Conservation (phyloP, 768 basidiomycete species). For the Termitomyces sp. region DNA sequence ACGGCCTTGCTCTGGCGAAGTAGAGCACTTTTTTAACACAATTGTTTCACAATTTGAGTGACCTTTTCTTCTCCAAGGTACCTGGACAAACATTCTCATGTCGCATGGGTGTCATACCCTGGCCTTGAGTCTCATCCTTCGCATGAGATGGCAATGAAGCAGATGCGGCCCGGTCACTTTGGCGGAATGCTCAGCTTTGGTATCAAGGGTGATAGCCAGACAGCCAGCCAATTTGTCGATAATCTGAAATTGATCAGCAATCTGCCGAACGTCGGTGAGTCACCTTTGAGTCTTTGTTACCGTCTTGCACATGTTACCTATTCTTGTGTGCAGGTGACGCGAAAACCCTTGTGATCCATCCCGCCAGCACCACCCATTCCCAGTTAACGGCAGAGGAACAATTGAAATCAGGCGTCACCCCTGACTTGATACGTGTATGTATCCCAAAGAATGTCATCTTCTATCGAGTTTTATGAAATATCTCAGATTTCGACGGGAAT, state of each 20-base stretch:
- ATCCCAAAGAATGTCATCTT: too few species aligned
- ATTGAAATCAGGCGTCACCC: slow-evolving; percentile 60
- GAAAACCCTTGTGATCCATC: slow-evolving; percentile 80
- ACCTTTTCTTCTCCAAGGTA: slow-evolving; percentile 25
- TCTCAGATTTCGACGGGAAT: slow-evolving; percentile 2
- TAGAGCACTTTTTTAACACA: slow-evolving; percentile 16
- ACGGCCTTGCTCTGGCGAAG: slow-evolving; percentile 64
- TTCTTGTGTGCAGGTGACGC: slow-evolving; percentile 42
- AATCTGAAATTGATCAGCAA: slow-evolving; percentile 64
- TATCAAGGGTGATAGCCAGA: slow-evolving; percentile 48
- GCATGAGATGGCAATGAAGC: slow-evolving; percentile 50
- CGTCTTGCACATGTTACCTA: neutral
- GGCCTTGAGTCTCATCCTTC: slow-evolving; percentile 62
- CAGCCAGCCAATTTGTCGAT: slow-evolving; percentile 63
- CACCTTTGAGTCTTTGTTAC: neutral
- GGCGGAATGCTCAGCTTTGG: slow-evolving; percentile 82
- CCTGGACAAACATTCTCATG: slow-evolving; percentile 58
- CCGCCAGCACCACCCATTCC: slow-evolving; percentile 72
- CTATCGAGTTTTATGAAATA: neutral
- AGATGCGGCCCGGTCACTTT: slow-evolving; percentile 49
- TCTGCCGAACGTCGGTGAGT: slow-evolving; percentile 65
- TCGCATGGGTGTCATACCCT: slow-evolving; percentile 77
- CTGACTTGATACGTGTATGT: slow-evolving; percentile 68
- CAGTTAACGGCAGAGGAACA: slow-evolving; percentile 63
- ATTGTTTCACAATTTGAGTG: slow-evolving; percentile 5